Conservation (phyloP, 225 moss, liverwort and hornwort species). For the Polytrichum formosum region DNA sequence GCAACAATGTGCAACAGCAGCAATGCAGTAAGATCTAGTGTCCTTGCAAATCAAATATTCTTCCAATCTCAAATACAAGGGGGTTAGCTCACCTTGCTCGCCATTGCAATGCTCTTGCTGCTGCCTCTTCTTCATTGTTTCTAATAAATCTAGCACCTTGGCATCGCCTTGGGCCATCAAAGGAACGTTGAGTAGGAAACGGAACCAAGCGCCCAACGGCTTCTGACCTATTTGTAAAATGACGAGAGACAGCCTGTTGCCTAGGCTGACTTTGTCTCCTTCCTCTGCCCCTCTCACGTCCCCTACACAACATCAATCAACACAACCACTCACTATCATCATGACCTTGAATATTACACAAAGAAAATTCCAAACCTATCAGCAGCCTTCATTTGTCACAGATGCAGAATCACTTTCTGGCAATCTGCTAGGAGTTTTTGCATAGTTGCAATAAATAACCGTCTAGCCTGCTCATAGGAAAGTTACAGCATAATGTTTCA, state of each 20-base stretch:
- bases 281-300: slow-evolving; percentile 35
- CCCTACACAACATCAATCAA: not conserved
- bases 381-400: no score
- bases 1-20: not conserved
- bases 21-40: not conserved
- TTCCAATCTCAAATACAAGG: not conserved
- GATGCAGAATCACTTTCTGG: no score
- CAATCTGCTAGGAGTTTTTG: no score
- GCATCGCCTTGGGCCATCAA: slow-evolving; percentile 26
- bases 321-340: not conserved
- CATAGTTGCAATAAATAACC: no score
- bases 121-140: slow-evolving; percentile 38
- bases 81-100: slow-evolving; percentile 26
- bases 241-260: slow-evolving; percentile 10
- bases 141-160: slow-evolving; percentile 30
- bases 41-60: not conserved
- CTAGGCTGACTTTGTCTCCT: slow-evolving; percentile 21
- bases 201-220: slow-evolving; percentile 30
- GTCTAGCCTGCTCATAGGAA: no score
- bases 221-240: slow-evolving; percentile 6
- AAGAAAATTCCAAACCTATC: no score
- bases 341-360: not conserved
- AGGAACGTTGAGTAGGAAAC: slow-evolving; percentile 53
- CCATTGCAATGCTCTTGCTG: slow-evolving; percentile 43
- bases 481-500: no score